Base-by-base conservation (phyloP, 2,329 filamentous ascomycete species). In the Alternaria metachromatica region DNA sequence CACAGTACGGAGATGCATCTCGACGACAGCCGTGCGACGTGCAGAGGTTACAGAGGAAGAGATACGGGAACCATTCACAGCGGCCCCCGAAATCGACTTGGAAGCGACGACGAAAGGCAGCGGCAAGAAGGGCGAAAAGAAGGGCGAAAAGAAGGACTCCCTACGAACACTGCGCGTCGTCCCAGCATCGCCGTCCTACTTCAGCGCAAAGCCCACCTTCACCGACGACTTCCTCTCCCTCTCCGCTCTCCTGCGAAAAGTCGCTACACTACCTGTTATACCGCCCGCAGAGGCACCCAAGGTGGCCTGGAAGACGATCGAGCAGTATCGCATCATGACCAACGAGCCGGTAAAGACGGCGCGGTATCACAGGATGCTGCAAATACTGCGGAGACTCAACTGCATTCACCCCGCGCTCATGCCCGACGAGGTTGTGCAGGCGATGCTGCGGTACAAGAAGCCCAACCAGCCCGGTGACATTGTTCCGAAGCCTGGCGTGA, bases 101-200 rank as follows among this genome's bases (percentile, higher is more conserved):
- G 70, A 65, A 3, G 25, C 6, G 50, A 44, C 3, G 49, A 53
- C n/a, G 6, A 41, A 41, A 41, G 64, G 58, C 7, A 59, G 64
- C n/a, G 64, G 65, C 25, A 60, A 65, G n/a, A 64, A 66, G 23
- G 65, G 44, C 54, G 66, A 55, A 33, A 60, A 65, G n/a, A 64
- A 66, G 23, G 65, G 44, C 54, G 66, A 55, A 33, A 63, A 54
- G 54, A 62, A 62, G 18, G 54, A 54, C 20, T 48, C 77, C 4
- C 72, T 84, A 45, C 64, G 70, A 50, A 77, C 71, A 23, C 72
- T 92, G 57, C 92, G 96, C 69, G 84, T 96, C 21, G 84, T 97
- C 37, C 96, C 96, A 20, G 86, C 87, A 25, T 97, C 94, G 37
- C 90, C 93, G 3, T 96, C 95, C n/a, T 99, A 99, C 83, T 99